These are phyloP conservation scores for Apiospora koreana DNA, from an alignment of 2,329 filamentous ascomycete species.

Conservation along the genomic window DNA sequence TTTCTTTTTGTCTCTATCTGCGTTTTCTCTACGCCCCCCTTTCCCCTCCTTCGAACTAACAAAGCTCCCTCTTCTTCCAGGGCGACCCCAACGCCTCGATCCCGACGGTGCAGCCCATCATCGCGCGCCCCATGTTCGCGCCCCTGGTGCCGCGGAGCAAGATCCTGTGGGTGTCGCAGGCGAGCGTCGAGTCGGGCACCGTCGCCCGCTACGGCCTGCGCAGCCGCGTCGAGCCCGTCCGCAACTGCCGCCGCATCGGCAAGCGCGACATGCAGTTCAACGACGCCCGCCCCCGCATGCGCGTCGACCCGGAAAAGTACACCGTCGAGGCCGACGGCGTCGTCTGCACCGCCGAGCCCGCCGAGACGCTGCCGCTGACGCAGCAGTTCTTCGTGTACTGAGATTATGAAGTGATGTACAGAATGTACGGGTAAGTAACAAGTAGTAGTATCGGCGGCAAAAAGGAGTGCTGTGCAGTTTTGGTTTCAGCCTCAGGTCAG, in stretches of 20 bases:
- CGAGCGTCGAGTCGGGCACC: slow-evolving; percentile 66
- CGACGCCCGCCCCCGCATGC: slow-evolving; percentile 80
- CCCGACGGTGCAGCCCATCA: slow-evolving; percentile 82
- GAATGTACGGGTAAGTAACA: too few species aligned
- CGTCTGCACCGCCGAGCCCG: slow-evolving; percentile 73
- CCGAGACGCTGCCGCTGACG: slow-evolving; percentile 69
- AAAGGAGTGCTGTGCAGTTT: not conserved
- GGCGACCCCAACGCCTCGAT: slow-evolving; percentile 83
- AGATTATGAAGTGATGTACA: slow-evolving; percentile 13
- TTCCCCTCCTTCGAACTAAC: not conserved
- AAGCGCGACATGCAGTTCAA: slow-evolving; percentile 94
- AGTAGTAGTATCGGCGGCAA: not conserved
- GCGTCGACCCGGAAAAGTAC: slow-evolving; percentile 89
- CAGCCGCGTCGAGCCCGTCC: slow-evolving; percentile 80
- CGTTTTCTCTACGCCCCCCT: slow-evolving; percentile 2
- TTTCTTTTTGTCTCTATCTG: not conserved
- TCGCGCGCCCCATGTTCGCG: slow-evolving; percentile 85
- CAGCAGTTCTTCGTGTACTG: slow-evolving; percentile 79
- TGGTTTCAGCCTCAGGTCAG: too few species aligned
- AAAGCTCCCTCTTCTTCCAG: slow-evolving; percentile 37
- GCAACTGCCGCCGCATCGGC: slow-evolving; percentile 70
- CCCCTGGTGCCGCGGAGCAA: slow-evolving; percentile 70
- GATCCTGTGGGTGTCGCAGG: slow-evolving; percentile 80
- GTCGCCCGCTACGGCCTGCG: slow-evolving; percentile 73
- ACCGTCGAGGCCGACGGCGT: slow-evolving; percentile 81